Conservation (phyloP, 495 filamentous ascomycete genomes). For the Glutinoglossum americanum region DNA sequence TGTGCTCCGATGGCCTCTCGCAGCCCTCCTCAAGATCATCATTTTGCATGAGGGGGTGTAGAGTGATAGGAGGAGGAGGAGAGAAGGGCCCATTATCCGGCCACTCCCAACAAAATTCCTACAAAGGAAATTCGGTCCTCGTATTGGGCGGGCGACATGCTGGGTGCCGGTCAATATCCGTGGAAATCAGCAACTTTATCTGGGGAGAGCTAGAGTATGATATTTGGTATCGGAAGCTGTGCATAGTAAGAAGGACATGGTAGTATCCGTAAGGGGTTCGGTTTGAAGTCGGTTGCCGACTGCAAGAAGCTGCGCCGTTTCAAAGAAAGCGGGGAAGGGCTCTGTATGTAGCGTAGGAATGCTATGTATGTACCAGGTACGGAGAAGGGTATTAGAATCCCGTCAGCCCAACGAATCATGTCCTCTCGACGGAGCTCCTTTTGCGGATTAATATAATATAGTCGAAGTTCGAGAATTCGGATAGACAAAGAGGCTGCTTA, state of each 20-base stretch:
- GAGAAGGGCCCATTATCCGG: neutral
- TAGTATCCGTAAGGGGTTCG: neutral
- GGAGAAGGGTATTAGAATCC: too few species aligned
- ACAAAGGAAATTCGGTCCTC: neutral
- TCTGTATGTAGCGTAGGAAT: too few species aligned
- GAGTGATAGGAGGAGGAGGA: neutral
- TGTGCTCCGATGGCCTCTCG: neutral
- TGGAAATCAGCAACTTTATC: neutral
- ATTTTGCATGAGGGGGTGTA: neutral
- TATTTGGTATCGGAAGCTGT: neutral
- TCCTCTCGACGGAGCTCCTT: too few species aligned
- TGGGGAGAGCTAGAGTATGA: neutral
- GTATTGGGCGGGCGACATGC: neutral
- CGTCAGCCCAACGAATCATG: too few species aligned
- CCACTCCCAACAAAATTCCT: too few species aligned
- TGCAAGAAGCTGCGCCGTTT: neutral
- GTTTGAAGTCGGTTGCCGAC: neutral
- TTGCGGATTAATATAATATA: too few species aligned
- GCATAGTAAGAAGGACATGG: neutral
- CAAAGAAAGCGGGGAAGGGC: neutral
- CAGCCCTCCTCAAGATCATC: neutral
- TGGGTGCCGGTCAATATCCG: neutral
- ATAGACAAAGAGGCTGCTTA: too few species aligned
- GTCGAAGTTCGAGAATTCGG: too few species aligned
- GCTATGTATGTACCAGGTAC: too few species aligned